Conservation (phyloP, 1,284 basidiomycete genomes). For the Boletus sp. region DNA sequence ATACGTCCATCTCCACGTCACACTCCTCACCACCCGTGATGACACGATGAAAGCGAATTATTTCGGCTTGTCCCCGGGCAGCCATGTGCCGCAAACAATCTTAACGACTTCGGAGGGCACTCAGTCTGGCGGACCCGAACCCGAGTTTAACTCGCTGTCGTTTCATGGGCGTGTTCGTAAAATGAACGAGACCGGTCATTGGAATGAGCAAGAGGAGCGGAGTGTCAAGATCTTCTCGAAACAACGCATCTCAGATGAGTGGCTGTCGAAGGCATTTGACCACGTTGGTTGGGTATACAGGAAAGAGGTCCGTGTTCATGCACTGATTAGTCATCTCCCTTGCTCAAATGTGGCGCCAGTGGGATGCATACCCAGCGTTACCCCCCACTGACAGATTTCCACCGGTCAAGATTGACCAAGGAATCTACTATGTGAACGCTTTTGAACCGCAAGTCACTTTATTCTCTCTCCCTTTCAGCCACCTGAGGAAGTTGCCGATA, state of each 20-base stretch:
- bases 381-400: slow-evolving; percentile 69
- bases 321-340: background rate
- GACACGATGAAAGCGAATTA: slow-evolving; percentile 61
- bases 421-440: slow-evolving; percentile 86
- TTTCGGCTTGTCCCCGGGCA: slow-evolving; percentile 55
- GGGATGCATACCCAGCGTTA: slow-evolving; percentile 75
- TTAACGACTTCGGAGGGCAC: slow-evolving; percentile 68
- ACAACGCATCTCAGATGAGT: slow-evolving; percentile 58
- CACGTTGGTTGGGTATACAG: slow-evolving; percentile 79
- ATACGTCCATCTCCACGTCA: slow-evolving; percentile 87
- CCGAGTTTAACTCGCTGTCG: slow-evolving; percentile 87
- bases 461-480: slow-evolving; percentile 5
- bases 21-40: slow-evolving; percentile 78
- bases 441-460: slow-evolving; percentile 69
- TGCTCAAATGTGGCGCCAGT: slow-evolving; percentile 39
- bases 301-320: slow-evolving; percentile 57
- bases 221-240: slow-evolving; percentile 87
- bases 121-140: slow-evolving; percentile 48
- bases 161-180: slow-evolving; percentile 65
- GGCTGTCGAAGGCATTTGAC: slow-evolving; percentile 65
- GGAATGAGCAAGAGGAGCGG: slow-evolving; percentile 47
- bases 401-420: slow-evolving; percentile 68
- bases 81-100: slow-evolving; percentile 60
- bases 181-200: slow-evolving; percentile 23
- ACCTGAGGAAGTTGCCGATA: slow-evolving; percentile 25